Evolutionary conservation across 495 filamentous ascomycete species (phyloP).

Genomic region (Chaetomidium leptoderma): DNA sequence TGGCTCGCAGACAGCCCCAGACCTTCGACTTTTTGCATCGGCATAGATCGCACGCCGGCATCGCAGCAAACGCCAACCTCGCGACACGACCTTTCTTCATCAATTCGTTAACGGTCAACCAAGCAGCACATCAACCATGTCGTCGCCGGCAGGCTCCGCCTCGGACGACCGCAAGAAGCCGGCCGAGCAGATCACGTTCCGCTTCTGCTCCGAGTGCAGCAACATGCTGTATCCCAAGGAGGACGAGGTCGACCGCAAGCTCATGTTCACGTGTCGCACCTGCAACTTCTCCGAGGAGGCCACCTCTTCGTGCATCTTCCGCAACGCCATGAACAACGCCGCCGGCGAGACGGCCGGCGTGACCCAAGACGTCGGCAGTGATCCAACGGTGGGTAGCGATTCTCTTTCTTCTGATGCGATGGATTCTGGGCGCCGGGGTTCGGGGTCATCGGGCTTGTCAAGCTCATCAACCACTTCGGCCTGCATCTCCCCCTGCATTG

Average conservation of each 20-base stretch:
- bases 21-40: background rate
- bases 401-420: conserved; percentile 25
- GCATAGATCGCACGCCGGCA: too few species aligned
- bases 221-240: conserved; percentile 98
- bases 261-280: conserved; percentile 69
- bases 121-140: conserved; percentile 39
- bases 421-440: background rate
- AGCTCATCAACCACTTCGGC: background rate
- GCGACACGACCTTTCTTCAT: too few species aligned
- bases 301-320: conserved; percentile 81
- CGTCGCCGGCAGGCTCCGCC: conserved; percentile 57
- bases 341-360: conserved; percentile 95
- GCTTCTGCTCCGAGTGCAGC: conserved; percentile 96
- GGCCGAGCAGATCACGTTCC: conserved; percentile 81
- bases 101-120: background rate
- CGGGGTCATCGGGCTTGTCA: background rate
- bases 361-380: conserved; percentile 89
- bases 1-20: background rate
- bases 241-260: conserved; percentile 56
- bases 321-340: conserved; percentile 82
- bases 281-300: conserved; percentile 86
- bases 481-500: conserved; percentile 21
- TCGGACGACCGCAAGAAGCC: conserved; percentile 48
- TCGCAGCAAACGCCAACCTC: too few species aligned
- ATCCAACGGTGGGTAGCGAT: conserved; percentile 88